These are phyloP conservation scores for Vicia faba DNA, from an alignment of 306 rosid species.

Conservation along the genomic window DNA sequence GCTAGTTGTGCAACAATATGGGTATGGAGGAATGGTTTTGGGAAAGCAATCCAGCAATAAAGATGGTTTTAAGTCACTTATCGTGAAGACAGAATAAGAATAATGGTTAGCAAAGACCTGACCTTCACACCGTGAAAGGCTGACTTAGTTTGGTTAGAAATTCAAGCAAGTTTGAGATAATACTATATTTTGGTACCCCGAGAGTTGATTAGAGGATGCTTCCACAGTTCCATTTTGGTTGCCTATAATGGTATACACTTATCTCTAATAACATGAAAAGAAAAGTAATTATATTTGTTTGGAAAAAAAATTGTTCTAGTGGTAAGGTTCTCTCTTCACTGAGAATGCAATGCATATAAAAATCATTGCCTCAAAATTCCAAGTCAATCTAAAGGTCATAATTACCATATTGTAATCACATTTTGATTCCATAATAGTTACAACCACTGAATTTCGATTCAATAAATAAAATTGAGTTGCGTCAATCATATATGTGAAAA, in stretches of 20 bases:
- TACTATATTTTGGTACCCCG: neutral
- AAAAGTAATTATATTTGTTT: neutral
- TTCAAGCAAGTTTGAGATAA: neutral
- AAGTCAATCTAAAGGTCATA: neutral
- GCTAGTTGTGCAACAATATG: conserved; percentile 55
- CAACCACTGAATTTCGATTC: neutral
- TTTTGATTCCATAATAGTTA: neutral
- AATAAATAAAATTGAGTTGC: neutral
- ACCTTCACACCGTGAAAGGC: neutral
- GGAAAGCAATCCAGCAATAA: neutral
- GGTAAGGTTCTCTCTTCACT: neutral
- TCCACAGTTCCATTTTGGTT: neutral
- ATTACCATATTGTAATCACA: neutral
- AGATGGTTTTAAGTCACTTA: neutral
- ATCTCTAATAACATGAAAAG: conserved; percentile 1
- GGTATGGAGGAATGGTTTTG: conserved; percentile 39
- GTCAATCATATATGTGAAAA: neutral
- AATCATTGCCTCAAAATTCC: neutral
- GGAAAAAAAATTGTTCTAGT: no score
- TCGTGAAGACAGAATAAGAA: conserved; percentile 17
- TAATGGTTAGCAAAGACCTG: neutral
- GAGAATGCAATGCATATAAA: neutral
- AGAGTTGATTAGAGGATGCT: conserved; percentile 2
- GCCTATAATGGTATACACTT: neutral
- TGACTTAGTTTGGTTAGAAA: neutral